These are phyloP conservation scores for Porodaedalea pini DNA, from an alignment of 1,284 basidiomycete genomes.

Conservation along the genomic window DNA sequence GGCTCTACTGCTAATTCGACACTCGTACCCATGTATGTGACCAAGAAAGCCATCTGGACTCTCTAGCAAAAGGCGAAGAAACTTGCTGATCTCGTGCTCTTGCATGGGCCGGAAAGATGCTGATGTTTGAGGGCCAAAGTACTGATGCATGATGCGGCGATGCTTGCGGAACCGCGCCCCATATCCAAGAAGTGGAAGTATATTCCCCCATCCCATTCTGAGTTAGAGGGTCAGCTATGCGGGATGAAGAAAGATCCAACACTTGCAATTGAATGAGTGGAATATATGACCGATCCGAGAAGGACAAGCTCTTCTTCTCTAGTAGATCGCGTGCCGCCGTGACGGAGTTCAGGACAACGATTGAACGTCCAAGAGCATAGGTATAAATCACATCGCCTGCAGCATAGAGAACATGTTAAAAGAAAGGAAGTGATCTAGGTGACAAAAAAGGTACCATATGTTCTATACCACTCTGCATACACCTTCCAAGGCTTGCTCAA, in stretches of 20 bases:
- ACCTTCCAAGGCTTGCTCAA: slow-evolving; percentile 28
- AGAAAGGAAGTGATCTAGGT: neutral
- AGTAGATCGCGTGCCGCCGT: slow-evolving; percentile 36
- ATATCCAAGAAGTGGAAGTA: slow-evolving; percentile 27
- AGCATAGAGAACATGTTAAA: neutral
- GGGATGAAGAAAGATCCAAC: neutral
- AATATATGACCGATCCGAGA: slow-evolving; percentile 34
- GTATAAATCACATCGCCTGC: slow-evolving; percentile 31
- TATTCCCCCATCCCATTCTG: slow-evolving; percentile 27
- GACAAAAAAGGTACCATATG: slow-evolving; percentile 26
- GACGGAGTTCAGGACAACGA: slow-evolving; percentile 36
- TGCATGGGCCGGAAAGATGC: slow-evolving; percentile 26
- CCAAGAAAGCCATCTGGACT: slow-evolving; percentile 24
- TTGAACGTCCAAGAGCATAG: slow-evolving; percentile 31
- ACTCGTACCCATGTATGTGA: slow-evolving; percentile 27
- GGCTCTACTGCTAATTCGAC: slow-evolving; percentile 15
- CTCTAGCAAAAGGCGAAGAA: slow-evolving; percentile 24
- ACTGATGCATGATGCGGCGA: slow-evolving; percentile 30
- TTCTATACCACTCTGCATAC: slow-evolving; percentile 32
- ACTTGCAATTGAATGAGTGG: slow-evolving; percentile 24
- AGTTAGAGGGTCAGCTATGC: neutral
- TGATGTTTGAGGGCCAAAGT: slow-evolving; percentile 24
- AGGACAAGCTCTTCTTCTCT: slow-evolving; percentile 37
- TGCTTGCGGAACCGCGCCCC: slow-evolving; percentile 30
- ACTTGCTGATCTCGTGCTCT: slow-evolving; percentile 25